phyloP scores from a whole-genome alignment of 257 asterid genomes.

The Salvia rosmarinus region DNA sequence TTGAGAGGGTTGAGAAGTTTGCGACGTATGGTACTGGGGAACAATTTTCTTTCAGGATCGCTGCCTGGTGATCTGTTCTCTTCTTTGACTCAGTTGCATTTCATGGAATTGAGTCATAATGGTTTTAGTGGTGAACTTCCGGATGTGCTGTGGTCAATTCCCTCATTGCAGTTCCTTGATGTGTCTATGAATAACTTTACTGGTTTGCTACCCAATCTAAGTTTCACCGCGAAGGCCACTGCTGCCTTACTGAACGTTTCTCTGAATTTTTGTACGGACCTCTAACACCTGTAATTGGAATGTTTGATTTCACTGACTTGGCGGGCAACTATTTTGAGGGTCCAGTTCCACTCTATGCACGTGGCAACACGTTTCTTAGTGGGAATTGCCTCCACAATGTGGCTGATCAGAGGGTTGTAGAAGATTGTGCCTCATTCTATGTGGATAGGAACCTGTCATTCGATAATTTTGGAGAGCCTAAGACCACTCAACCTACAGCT shows the following conservation, averaged over 20 bases:
- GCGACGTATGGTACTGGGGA: slow-evolving; percentile 51
- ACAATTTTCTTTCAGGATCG: slow-evolving; percentile 58
- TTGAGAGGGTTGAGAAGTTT: slow-evolving; percentile 63
- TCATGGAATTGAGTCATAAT: slow-evolving; percentile 55
- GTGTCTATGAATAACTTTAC: slow-evolving; percentile 79
- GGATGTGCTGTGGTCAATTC: slow-evolving; percentile 63
- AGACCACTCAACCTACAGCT: slow-evolving; percentile 45
- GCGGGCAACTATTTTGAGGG: slow-evolving; percentile 85
- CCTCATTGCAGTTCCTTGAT: slow-evolving; percentile 68
- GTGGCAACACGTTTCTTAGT: slow-evolving; percentile 40
- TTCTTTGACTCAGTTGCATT: slow-evolving; percentile 55
- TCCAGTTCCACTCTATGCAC: slow-evolving; percentile 61
- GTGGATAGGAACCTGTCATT: slow-evolving; percentile 59
- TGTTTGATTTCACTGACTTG: slow-evolving; percentile 58
- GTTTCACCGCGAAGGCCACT: slow-evolving; percentile 38
- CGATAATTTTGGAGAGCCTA: slow-evolving; percentile 79
- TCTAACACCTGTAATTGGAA: slow-evolving; percentile 54
- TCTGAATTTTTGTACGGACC: slow-evolving; percentile 68
- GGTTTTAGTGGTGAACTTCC: slow-evolving; percentile 61
- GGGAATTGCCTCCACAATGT: slow-evolving; percentile 69
- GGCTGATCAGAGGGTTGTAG: slow-evolving; percentile 55
- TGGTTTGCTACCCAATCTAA: slow-evolving; percentile 62
- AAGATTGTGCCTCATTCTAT: slow-evolving; percentile 76
- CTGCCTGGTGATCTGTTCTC: slow-evolving; percentile 59
- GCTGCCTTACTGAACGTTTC: slow-evolving; percentile 61